Evolutionary conservation across 2,329 filamentous ascomycete species (phyloP).

Genomic region (Xenosphaeropsis pyriputrescens): DNA sequence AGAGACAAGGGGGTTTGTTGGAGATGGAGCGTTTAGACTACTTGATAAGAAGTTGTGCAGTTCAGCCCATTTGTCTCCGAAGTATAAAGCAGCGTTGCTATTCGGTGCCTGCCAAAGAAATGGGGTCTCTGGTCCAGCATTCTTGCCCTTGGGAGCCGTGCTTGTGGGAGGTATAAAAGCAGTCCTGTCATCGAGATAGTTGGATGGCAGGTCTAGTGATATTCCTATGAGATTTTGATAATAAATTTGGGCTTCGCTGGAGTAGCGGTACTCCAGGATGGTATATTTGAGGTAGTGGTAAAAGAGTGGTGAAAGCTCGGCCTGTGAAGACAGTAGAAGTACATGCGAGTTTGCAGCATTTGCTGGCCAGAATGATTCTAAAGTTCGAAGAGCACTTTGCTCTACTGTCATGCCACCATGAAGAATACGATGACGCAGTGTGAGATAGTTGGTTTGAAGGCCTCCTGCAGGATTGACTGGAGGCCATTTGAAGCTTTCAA

Average conservation of each 20-base stretch:
- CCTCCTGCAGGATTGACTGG: constrained; percentile 21
- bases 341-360: constrained; percentile 53
- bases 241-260: constrained; percentile 31
- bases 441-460: constrained; percentile 38
- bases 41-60: constrained; percentile 63
- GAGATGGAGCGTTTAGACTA: constrained; percentile 16
- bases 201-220: constrained; percentile 59
- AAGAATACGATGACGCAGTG: constrained; percentile 60
- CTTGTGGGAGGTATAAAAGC: constrained; percentile 32
- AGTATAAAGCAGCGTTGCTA: constrained; percentile 67
- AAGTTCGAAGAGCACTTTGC: constrained; percentile 58
- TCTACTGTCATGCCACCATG: constrained; percentile 43
- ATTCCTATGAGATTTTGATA: constrained; percentile 55
- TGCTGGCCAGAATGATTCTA: constrained; percentile 79
- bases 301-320: constrained; percentile 66
- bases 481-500: constrained; percentile 57
- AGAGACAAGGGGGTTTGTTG: constrained; percentile 24
- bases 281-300: constrained; percentile 76
- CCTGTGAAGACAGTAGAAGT: constrained; percentile 70
- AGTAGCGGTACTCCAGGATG: constrained; percentile 66
- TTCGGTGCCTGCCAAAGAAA: constrained; percentile 81
- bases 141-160: constrained; percentile 17
- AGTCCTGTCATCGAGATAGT: constrained; percentile 43
- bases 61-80: constrained; percentile 77
- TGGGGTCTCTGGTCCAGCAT: constrained; percentile 4